These are phyloP conservation scores for Gigaspora rosea DNA, from an alignment of 192 early-diverging fungal species.

Conservation along the genomic window DNA sequence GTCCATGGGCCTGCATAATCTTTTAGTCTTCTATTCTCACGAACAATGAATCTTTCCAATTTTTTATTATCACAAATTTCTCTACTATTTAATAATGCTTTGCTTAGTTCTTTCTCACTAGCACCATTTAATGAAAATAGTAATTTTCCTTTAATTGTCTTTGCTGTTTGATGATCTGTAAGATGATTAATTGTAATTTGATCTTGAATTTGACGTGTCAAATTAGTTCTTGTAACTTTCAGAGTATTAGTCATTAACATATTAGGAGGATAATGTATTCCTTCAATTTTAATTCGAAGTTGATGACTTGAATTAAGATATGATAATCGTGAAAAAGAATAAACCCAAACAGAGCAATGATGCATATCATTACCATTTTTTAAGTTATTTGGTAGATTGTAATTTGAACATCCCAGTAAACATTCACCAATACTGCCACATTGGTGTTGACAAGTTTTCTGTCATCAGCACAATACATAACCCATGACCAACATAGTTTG, in stretches of 20 bases:
- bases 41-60: no score
- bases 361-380: conserved; percentile 14
- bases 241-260: neutral
- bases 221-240: neutral
- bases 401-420: neutral
- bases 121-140: no score
- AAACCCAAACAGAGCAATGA: neutral
- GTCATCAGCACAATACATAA: conserved; percentile 7
- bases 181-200: neutral
- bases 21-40: no score
- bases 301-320: neutral
- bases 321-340: conserved; percentile 5
- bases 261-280: neutral
- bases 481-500: conserved; percentile 7
- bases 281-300: neutral
- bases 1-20: no score
- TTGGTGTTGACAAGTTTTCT: neutral
- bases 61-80: no score
- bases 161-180: no score
- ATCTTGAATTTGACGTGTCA: neutral
- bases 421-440: conserved; percentile 9
- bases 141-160: no score
- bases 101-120: no score
- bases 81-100: no score
- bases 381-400: conserved; percentile 7